Evolutionary conservation across 1,284 basidiomycete species (phyloP).

Genomic region (Gomphus bonarii): DNA sequence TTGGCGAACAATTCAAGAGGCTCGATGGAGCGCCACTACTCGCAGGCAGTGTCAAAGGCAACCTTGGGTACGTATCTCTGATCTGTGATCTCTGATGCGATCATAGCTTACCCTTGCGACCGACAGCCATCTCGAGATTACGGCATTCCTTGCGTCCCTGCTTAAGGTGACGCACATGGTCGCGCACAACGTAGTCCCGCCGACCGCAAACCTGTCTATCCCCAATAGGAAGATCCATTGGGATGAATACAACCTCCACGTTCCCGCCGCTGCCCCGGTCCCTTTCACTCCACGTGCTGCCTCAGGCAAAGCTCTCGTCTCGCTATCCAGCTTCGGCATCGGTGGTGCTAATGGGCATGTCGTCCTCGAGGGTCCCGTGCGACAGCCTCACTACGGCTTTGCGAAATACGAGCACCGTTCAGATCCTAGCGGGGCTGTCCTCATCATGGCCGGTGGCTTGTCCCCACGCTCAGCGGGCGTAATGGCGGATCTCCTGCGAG

Average conservation of each 20-base stretch:
- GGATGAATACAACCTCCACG: constrained; percentile 22
- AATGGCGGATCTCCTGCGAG: constrained; percentile 14
- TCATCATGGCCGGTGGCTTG: constrained; percentile 28
- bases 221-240: constrained; percentile 31
- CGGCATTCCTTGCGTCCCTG: constrained; percentile 31
- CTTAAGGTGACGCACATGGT: constrained; percentile 33
- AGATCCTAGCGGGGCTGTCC: constrained; percentile 14
- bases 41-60: constrained; percentile 37
- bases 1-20: constrained; percentile 23
- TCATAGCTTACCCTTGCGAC: neutral
- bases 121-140: constrained; percentile 32
- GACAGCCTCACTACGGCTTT: neutral
- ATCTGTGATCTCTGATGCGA: neutral
- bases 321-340: constrained; percentile 33
- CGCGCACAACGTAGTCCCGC: constrained; percentile 25
- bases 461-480: constrained; percentile 22
- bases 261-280: constrained; percentile 16
- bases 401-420: neutral
- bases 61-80: constrained; percentile 25
- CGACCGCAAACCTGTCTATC: constrained; percentile 26
- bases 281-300: constrained; percentile 15
- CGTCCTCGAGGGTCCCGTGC: constrained; percentile 27
- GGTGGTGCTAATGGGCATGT: constrained; percentile 33
- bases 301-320: constrained; percentile 20
- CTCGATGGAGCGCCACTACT: constrained; percentile 21